These are phyloP conservation scores for Talaromyces marneffei DNA, from an alignment of 2,329 filamentous ascomycete species.

Conservation along the genomic window DNA sequence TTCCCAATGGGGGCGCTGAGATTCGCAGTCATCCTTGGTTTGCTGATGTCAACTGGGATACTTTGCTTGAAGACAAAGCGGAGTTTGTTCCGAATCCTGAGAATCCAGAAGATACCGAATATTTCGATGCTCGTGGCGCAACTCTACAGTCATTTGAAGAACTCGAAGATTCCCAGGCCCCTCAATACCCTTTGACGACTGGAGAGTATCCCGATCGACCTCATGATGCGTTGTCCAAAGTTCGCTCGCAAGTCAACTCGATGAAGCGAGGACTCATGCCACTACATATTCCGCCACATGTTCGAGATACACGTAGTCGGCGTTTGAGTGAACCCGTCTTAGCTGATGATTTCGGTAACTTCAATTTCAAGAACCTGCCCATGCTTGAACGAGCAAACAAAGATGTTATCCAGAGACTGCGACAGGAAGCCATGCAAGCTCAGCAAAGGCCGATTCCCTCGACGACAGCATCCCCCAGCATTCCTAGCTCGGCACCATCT, in stretches of 20 bases:
- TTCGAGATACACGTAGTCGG: constrained; percentile 81
- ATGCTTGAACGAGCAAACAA: constrained; percentile 98
- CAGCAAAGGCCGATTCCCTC: constrained; percentile 48
- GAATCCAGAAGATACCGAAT: constrained; percentile 95
- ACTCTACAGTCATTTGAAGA: constrained; percentile 93
- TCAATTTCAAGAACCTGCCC: constrained; percentile 94
- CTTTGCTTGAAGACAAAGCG: constrained; percentile 86
- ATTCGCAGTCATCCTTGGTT: constrained; percentile 91
- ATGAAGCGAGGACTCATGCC: constrained; percentile 92
- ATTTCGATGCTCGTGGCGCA: constrained; percentile 88
- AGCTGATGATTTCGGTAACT: constrained; percentile 90
- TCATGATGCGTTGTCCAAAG: constrained; percentile 87
- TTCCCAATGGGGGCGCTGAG: constrained; percentile 76
- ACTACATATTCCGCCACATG: constrained; percentile 90
- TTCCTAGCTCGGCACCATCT: constrained; percentile 55
- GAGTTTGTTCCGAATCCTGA: constrained; percentile 90
- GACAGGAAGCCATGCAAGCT: constrained; percentile 78
- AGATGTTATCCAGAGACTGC: constrained; percentile 93
- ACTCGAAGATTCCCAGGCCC: constrained; percentile 80
- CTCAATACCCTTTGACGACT: constrained; percentile 62
- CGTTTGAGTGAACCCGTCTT: constrained; percentile 84
- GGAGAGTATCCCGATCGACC: constrained; percentile 82
- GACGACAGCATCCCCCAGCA: constrained; percentile 23
- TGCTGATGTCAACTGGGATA: constrained; percentile 78
- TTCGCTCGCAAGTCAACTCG: constrained; percentile 78